Evolutionary conservation across 108 stramenopile species (phyloP).

Genomic region (Fistulifera pelliculosa): DNA sequence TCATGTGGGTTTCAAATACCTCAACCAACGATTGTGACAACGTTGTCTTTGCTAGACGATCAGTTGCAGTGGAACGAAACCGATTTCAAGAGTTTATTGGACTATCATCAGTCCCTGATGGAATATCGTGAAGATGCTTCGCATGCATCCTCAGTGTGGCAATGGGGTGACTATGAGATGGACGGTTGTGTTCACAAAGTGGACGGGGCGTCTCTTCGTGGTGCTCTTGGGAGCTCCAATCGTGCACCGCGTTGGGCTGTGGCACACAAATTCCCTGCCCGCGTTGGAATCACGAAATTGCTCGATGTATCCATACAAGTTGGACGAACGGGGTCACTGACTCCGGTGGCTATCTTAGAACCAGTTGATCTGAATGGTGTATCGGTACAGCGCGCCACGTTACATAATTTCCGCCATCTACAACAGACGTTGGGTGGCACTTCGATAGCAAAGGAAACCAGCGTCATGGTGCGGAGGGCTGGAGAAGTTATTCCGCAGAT

Average conservation of each 20-base stretch:
- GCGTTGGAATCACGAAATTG: constrained; percentile 53
- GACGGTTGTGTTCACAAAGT: constrained; percentile 95
- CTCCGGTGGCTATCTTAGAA: constrained; percentile 86
- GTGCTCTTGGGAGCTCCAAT: constrained; percentile 51
- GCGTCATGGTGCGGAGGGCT: constrained; percentile 69
- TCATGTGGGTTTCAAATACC: constrained; percentile 58
- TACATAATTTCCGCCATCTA: constrained; percentile 85
- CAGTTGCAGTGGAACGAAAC: constrained; percentile 8
- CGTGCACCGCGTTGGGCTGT: constrained; percentile 87
- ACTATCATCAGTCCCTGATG: constrained; percentile 41
- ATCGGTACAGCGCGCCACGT: constrained; percentile 72
- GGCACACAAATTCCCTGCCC: constrained; percentile 86
- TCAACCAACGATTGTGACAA: constrained; percentile 29
- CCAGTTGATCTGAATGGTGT: constrained; percentile 80
- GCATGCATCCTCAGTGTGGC: constrained; percentile 9
- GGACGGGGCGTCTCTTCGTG: constrained; percentile 28
- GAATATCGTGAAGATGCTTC: constrained; percentile 17
- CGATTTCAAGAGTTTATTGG: constrained; percentile 25
- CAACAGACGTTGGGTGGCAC: constrained; percentile 39
- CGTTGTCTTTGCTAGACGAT: constrained; percentile 10
- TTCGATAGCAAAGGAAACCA: constrained; percentile 35
- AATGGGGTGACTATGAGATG: constrained; percentile 63
- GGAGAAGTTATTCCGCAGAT: constrained; percentile 91
- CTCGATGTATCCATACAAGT: constrained; percentile 69
- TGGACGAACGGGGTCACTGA: constrained; percentile 86